A percentile compares a stretch with the other conserved stretches of the same genome.
These are phyloP conservation scores for Beauveria sp. DNA, from an alignment of 2,329 filamentous ascomycete species.

Conservation along the genomic window DNA sequence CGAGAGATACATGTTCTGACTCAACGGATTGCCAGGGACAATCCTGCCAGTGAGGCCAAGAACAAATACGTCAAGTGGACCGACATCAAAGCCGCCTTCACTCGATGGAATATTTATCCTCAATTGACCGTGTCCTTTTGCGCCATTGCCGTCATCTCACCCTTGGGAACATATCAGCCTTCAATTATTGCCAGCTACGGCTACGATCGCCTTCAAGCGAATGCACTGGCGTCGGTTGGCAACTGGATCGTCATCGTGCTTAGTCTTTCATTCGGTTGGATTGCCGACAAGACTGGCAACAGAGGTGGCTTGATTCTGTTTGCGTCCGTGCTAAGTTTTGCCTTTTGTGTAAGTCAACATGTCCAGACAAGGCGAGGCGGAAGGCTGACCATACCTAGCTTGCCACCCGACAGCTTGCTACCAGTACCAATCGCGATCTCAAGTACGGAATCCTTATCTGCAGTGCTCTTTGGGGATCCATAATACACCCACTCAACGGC, in stretches of 20 bases:
- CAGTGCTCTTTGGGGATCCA: background rate
- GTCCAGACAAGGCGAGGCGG: background rate
- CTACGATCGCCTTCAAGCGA: background rate
- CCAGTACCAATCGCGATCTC: background rate
- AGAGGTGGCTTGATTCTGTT: background rate
- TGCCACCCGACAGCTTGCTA: background rate
- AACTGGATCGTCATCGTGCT: background rate
- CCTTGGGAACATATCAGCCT: background rate
- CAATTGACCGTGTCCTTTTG: background rate
- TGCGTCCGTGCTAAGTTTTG: background rate
- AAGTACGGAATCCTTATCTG: background rate
- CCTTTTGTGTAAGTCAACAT: background rate
- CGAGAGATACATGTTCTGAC: slow-evolving; percentile 9
- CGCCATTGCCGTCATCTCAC: background rate
- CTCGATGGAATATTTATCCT: background rate
- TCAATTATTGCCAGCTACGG: background rate
- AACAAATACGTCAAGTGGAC: background rate
- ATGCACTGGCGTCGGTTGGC: background rate
- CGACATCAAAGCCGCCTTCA: background rate
- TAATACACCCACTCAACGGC: slow-evolving; percentile 15
- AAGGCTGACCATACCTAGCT: background rate
- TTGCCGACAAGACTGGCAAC: background rate
- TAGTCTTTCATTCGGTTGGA: background rate
- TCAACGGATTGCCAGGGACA: background rate
- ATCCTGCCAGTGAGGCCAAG: background rate